Conservation (phyloP, 305 asterid genomes). For the Rubia peregrina region DNA sequence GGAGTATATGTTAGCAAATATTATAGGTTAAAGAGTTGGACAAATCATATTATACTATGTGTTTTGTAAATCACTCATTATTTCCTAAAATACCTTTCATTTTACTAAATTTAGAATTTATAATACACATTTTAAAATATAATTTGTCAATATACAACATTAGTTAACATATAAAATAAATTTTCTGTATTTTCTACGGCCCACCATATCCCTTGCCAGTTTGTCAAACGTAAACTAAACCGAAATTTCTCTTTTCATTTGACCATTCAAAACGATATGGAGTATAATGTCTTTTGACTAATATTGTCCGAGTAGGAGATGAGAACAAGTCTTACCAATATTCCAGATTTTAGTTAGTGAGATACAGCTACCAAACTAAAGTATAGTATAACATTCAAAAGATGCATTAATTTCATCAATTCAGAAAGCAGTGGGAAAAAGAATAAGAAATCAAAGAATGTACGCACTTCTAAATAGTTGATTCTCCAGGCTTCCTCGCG, state of each 20-base stretch:
- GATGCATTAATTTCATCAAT: background rate
- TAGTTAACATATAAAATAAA: no score
- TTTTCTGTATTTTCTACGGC: no score
- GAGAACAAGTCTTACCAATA: background rate
- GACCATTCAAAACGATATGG: background rate
- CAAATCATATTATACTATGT: no score
- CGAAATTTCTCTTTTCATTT: background rate
- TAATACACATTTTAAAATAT: no score
- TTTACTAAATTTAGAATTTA: no score
- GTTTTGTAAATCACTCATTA: no score
- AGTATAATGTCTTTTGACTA: background rate
- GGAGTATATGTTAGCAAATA: no score
- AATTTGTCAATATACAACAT: no score
- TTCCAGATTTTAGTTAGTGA: background rate
- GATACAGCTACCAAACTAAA: conserved; percentile 10
- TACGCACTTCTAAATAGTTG: conserved; percentile 81
- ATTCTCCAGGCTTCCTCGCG: conserved; percentile 90
- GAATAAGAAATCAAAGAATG: background rate
- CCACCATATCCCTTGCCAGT: background rate
- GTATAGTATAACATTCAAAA: background rate
- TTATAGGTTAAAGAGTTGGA: no score
- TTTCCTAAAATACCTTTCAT: no score
- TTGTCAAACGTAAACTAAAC: background rate
- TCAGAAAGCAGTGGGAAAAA: background rate
- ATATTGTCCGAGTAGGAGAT: background rate